Evolutionary conservation across 169 alveolate genomes (phyloP), one percentile per base, ranked within the genome.

Genomic region (Theileria sp.): DNA sequence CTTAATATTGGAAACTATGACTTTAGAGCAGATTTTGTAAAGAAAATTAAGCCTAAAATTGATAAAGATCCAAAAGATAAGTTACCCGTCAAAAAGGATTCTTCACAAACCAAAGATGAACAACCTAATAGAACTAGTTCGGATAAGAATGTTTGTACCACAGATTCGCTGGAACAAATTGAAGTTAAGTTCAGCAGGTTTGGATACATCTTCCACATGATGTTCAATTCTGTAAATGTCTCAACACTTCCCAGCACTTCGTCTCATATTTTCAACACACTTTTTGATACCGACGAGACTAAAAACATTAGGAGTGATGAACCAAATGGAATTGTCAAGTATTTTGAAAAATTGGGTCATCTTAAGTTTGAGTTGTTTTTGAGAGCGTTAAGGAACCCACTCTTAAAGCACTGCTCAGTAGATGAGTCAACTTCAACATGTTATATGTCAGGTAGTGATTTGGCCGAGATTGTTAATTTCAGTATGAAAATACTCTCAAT

Each of bases 381-480:
- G 13, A 65, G 80, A 68, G 79, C 80, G 34, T 23, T 36, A 21
- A 64, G 58, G 62, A 62, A 58, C 44, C 72, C 32, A 36, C 80
- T 58, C 49, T 3, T 51, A 21, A 74, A 58, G 64, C 32, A 62
- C 64, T 74, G 80, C 54, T 15, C 36, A 17, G 49, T 74, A 68
- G 68, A 60, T 28, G 64, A 28, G 44, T 44, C 44, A 25, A 74
- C 28, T 67, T 19, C 64, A 19, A 21, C 72, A 7, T 58, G 60
- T 36, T 34, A 4, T 19, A 75, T 83, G 89, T 26, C 77, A 4
- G 89, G 89, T 44, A 78, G 64, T 12, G 89, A 83, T 36, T n/a
- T 83, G 69, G 86, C 50, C 5, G 81, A 83, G 15, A 34, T 83
- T 17, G 50, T 83, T n/a, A 38, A 21, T 13, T 62, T 74, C 75